Percentiles rank a stretch among this genome's conserved stretches.
Evolutionary conservation across 352 stramenopile species (phyloP).

Genomic region (Pythium angustatum): DNA sequence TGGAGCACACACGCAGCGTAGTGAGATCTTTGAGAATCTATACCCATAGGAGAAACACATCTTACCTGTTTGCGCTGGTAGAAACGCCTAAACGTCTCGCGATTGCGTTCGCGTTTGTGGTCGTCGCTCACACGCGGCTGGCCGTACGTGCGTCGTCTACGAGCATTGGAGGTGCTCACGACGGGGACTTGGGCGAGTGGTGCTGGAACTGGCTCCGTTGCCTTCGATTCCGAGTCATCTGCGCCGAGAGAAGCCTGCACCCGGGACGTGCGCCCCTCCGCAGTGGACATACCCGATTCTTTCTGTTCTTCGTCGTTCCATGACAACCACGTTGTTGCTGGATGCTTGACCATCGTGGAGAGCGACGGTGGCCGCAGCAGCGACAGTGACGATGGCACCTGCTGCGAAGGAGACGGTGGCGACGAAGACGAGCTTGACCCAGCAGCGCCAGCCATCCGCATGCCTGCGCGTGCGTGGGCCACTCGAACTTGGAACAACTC

Average conservation of each 20-base stretch:
- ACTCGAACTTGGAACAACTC: not conserved
- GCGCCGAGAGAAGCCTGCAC: not conserved
- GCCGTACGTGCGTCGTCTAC: conserved; percentile 19
- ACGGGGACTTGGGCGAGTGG: not conserved
- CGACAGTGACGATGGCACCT: not conserved
- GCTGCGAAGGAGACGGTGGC: not conserved
- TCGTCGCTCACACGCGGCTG: conserved; percentile 20
- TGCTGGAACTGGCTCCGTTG: not conserved
- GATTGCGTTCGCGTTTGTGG: conserved; percentile 32
- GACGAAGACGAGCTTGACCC: not conserved
- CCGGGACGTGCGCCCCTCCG: not conserved
- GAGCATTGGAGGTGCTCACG: not conserved
- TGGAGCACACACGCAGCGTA: no score
- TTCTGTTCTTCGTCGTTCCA: not conserved
- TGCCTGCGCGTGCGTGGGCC: not conserved
- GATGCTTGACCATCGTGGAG: not conserved
- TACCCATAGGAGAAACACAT: no score
- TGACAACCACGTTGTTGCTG: not conserved
- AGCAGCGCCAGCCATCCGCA: not conserved
- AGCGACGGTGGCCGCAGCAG: not conserved
- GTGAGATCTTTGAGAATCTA: no score
- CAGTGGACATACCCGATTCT: not conserved
- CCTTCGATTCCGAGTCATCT: not conserved
- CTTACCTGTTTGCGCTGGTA: conserved; percentile 28
- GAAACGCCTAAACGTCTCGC: conserved; percentile 27